Percentiles rank a stretch among this genome's conserved stretches.
Evolutionary conservation across 352 stramenopile genomes (phyloP).

Genomic region (Phytophthora constricta): DNA sequence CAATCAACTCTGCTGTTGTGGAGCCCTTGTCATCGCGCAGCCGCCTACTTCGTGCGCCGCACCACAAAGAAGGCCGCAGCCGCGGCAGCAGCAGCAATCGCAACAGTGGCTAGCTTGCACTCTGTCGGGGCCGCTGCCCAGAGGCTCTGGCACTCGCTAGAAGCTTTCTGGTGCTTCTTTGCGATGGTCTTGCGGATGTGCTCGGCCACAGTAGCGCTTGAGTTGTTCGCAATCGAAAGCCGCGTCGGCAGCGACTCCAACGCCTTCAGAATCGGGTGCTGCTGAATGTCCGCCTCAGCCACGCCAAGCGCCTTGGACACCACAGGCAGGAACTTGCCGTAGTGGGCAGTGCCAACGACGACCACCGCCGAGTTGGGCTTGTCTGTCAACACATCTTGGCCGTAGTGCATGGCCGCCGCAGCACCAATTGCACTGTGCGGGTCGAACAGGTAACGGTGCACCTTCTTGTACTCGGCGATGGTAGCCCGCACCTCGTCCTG

Average conservation of each 20-base stretch:
- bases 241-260: conserved; percentile 77
- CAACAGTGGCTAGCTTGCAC: conserved; percentile 40
- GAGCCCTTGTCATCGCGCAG: conserved; percentile 4
- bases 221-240: conserved; percentile 69
- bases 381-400: conserved; percentile 64
- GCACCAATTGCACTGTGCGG: conserved; percentile 97
- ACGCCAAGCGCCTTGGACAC: conserved; percentile 90
- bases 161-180: conserved; percentile 35
- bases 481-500: conserved; percentile 89
- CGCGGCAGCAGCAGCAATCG: conserved; percentile 46
- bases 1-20: conserved; percentile 4
- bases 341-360: conserved; percentile 96
- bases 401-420: conserved; percentile 86
- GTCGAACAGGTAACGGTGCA: conserved; percentile 96
- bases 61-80: conserved; percentile 44
- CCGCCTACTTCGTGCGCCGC: conserved; percentile 48
- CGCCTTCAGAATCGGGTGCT: conserved; percentile 80
- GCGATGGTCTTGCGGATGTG: conserved; percentile 57
- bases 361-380: conserved; percentile 83
- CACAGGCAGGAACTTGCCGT: conserved; percentile 97
- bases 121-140: conserved; percentile 25
- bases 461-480: conserved; percentile 93
- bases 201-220: conserved; percentile 57
- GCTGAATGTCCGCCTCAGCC: conserved; percentile 61
- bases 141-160: conserved; percentile 16